Evolutionary conservation across 1,139 yeast genomes (phyloP).

Genomic region (Saccharomyces uvarum): DNA sequence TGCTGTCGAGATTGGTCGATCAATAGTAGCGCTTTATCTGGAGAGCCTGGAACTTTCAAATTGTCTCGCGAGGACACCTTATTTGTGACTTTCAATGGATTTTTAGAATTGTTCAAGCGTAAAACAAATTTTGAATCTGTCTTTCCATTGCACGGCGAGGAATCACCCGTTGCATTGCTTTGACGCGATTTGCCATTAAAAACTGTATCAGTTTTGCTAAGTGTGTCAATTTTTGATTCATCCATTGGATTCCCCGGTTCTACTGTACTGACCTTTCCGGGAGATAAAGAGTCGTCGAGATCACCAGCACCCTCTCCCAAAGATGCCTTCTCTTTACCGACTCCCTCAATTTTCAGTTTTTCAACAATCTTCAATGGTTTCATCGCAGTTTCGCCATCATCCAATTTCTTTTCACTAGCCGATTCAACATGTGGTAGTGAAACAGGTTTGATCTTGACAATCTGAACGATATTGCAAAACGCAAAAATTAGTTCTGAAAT

Average conservation of each 20-base stretch:
- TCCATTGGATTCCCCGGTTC: neutral
- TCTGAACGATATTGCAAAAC: slow-evolving; percentile 57
- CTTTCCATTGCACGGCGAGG: neutral
- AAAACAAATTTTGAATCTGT: neutral
- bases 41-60: neutral
- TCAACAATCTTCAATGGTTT: neutral
- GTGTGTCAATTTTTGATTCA: neutral
- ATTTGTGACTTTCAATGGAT: neutral
- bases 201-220: neutral
- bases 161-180: neutral
- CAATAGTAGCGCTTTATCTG: neutral
- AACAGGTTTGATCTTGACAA: slow-evolving; percentile 28
- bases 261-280: neutral
- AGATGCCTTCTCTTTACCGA: neutral
- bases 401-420: neutral
- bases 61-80: neutral
- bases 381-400: neutral
- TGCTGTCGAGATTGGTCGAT: neutral
- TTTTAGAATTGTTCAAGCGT: neutral
- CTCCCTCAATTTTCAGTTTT: neutral
- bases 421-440: neutral
- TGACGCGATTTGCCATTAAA: neutral
- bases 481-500: slow-evolving; percentile 64
- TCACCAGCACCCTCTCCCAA: neutral
- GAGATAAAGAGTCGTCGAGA: neutral